Evolutionary conservation across 129 eudicot species (phyloP).

Genomic region (Flaveria sonorensis): DNA sequence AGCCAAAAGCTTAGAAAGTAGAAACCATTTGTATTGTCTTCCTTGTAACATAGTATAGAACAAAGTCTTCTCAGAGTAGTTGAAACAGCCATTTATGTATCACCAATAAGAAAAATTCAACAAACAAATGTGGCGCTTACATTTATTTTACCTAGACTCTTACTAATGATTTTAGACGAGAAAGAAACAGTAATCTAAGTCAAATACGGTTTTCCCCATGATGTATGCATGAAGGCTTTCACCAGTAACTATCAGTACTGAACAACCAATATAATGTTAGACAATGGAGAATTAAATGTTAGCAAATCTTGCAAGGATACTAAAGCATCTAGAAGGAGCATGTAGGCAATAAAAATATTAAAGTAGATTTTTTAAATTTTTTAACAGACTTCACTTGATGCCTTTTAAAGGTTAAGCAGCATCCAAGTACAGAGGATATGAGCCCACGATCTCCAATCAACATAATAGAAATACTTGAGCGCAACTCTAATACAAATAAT

Average conservation of each 20-base stretch:
- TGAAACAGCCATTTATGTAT: not conserved
- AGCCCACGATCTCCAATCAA: not conserved
- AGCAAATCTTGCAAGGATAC: not conserved
- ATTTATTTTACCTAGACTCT: not conserved
- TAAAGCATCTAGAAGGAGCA: not conserved
- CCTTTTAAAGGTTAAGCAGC: not conserved
- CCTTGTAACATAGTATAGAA: not conserved
- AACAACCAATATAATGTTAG: not conserved
- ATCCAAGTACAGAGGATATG: not conserved
- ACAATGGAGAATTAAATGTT: not conserved
- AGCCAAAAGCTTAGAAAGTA: not conserved
- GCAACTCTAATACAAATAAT: not conserved
- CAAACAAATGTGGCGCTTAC: not conserved
- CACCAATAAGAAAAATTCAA: not conserved
- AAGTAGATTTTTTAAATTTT: not conserved
- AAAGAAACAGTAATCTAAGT: not conserved
- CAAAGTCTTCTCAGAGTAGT: not conserved
- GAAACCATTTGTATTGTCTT: not conserved
- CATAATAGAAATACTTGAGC: not conserved
- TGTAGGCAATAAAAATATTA: not conserved
- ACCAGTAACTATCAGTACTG: not conserved
- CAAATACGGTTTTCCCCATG: not conserved
- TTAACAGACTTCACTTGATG: not conserved
- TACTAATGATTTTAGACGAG: not conserved
- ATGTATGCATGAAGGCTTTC: not conserved